A percentile compares a stretch with the other conserved stretches of the same genome.
These are phyloP conservation scores for Podaxis rugospora DNA, from an alignment of 768 basidiomycete species.

Conservation along the genomic window DNA sequence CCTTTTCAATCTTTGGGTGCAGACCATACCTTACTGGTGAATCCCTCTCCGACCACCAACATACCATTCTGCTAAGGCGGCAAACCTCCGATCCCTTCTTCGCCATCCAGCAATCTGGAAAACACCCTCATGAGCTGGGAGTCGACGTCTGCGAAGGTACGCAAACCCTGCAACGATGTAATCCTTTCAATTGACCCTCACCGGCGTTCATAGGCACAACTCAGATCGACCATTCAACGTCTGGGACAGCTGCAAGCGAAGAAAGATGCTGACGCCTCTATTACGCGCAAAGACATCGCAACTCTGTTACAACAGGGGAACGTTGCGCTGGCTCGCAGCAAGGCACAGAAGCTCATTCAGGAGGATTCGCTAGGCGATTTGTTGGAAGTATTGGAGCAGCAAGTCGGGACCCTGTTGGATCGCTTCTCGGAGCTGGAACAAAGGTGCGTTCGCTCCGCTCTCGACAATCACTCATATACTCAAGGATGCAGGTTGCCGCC, in stretches of 20 bases:
- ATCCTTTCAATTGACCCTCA: background rate
- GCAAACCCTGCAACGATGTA: conserved; percentile 1
- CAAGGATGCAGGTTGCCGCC: conserved; percentile 29
- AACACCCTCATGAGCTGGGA: conserved; percentile 26
- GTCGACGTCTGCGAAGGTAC: conserved; percentile 31
- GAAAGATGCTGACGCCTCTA: conserved; percentile 58
- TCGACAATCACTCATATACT: background rate
- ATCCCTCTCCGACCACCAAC: background rate
- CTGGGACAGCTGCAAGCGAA: conserved; percentile 69
- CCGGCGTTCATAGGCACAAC: conserved; percentile 42
- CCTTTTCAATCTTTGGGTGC: background rate
- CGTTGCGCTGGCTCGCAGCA: conserved; percentile 61
- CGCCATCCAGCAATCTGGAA: background rate
- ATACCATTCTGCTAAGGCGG: background rate
- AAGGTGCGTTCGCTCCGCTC: conserved; percentile 28
- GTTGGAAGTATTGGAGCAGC: conserved; percentile 62
- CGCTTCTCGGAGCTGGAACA: conserved; percentile 54
- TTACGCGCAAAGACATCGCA: conserved; percentile 65
- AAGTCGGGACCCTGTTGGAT: conserved; percentile 58
- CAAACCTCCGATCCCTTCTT: background rate
- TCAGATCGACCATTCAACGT: conserved; percentile 58
- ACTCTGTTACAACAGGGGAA: conserved; percentile 59
- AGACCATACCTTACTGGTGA: background rate
- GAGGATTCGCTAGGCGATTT: conserved; percentile 61
- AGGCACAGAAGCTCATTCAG: conserved; percentile 61